Percentiles rank a stretch among this genome's conserved stretches.
Conservation (phyloP, 2,329 filamentous ascomycete genomes). For the Fusarium equiseti region DNA sequence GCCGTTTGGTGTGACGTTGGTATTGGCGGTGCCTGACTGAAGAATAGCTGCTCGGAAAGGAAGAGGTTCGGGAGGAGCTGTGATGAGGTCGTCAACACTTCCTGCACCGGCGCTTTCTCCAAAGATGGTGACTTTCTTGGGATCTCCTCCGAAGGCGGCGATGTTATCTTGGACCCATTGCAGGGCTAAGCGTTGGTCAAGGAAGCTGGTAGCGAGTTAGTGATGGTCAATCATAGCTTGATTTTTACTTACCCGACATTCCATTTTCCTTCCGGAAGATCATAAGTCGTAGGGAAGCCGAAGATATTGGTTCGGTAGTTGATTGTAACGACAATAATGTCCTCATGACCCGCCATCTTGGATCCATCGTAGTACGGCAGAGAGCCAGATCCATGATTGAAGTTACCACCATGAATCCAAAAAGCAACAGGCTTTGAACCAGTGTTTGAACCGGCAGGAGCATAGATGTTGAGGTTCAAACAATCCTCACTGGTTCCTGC, state of each 20-base stretch:
- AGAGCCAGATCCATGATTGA: conserved; percentile 52
- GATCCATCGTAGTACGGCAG: conserved; percentile 56
- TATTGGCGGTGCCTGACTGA: conserved; percentile 40
- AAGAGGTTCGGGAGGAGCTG: conserved; percentile 44
- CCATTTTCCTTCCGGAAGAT: conserved; percentile 26
- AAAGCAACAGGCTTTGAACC: conserved; percentile 57
- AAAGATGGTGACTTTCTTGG: conserved; percentile 61
- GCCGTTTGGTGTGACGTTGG: background rate
- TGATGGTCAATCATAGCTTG: accelerated
- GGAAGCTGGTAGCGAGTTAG: conserved; percentile 22
- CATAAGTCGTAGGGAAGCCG: conserved; percentile 54
- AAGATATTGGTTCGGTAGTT: conserved; percentile 61
- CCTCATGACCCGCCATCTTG: conserved; percentile 55
- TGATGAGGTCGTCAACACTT: conserved; percentile 58
- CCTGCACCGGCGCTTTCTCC: conserved; percentile 68
- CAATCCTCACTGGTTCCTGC: conserved; percentile 51
- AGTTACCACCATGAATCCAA: conserved; percentile 59
- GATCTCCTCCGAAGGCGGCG: conserved; percentile 60
- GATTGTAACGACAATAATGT: conserved; percentile 60
- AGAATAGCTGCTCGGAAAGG: conserved; percentile 49
- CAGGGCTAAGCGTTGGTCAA: conserved; percentile 60
- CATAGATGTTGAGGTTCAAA: conserved; percentile 51
- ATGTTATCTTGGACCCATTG: conserved; percentile 65
- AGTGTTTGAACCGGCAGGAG: conserved; percentile 37
- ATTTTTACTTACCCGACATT: conserved; percentile 40